Evolutionary conservation across 2,329 filamentous ascomycete genomes (phyloP).

Genomic region (Bipolaris zeicola): DNA sequence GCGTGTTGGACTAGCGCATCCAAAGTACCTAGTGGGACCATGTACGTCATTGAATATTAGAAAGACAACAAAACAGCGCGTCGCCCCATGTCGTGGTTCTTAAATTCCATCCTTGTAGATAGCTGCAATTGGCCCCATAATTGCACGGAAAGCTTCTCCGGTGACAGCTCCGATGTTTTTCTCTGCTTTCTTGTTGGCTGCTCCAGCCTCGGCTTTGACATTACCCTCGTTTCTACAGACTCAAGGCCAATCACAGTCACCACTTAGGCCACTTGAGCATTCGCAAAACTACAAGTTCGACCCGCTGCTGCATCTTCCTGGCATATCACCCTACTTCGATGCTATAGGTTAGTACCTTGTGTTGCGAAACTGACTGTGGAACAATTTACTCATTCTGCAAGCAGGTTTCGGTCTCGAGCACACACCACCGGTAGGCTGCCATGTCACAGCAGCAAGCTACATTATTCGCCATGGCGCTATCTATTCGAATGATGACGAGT

Average conservation of each 20-base stretch:
- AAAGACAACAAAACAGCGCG: conserved; percentile 14
- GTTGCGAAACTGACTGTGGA: neutral
- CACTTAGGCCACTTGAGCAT: conserved; percentile 31
- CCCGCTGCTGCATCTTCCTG: conserved; percentile 56
- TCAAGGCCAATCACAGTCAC: conserved; percentile 10
- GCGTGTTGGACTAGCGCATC: conserved; percentile 11
- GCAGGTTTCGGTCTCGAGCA: conserved; percentile 51
- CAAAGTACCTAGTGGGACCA: neutral
- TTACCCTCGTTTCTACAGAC: conserved; percentile 15
- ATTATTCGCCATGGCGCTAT: conserved; percentile 58
- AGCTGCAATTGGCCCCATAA: neutral
- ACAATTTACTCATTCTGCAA: neutral
- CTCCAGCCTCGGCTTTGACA: conserved; percentile 29
- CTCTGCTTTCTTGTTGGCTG: conserved; percentile 24
- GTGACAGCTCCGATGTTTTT: conserved; percentile 15
- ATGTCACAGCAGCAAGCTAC: conserved; percentile 56
- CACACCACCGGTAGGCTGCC: conserved; percentile 55
- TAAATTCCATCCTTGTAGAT: neutral
- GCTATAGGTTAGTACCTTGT: conserved; percentile 42
- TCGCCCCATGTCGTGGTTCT: neutral
- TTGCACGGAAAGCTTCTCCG: neutral
- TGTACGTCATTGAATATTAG: conserved; percentile 12
- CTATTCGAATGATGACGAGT: conserved; percentile 58
- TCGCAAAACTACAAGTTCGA: conserved; percentile 52
- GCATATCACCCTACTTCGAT: conserved; percentile 58